These are phyloP conservation scores for Xylaria sp. DNA, from an alignment of 2,329 filamentous ascomycete species.

Conservation along the genomic window DNA sequence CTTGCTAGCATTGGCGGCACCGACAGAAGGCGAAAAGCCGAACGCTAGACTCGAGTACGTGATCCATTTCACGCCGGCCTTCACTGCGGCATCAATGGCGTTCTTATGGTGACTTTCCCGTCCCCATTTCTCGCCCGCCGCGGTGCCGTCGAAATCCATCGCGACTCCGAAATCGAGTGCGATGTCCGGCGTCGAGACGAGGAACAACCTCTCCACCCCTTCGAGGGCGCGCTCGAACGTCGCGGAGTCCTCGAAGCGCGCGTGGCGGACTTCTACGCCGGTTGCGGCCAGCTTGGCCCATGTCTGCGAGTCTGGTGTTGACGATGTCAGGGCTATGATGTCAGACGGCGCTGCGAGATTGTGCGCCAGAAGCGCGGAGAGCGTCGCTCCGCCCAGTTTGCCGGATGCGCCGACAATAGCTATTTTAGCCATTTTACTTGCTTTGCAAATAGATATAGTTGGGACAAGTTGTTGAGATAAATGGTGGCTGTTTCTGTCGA, in stretches of 20 bases:
- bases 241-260: constrained; percentile 59
- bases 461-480: background rate
- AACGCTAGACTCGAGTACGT: constrained; percentile 69
- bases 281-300: constrained; percentile 50
- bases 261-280: constrained; percentile 61
- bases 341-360: constrained; percentile 43
- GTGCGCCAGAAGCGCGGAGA: constrained; percentile 57
- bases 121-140: constrained; percentile 44
- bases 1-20: constrained; percentile 44
- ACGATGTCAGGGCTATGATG: constrained; percentile 53
- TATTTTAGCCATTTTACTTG: constrained; percentile 46
- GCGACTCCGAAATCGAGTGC: constrained; percentile 42
- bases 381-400: constrained; percentile 61
- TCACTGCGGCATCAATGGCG: constrained; percentile 64
- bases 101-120: constrained; percentile 52
- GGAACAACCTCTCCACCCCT: constrained; percentile 61
- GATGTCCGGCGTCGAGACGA: constrained; percentile 57
- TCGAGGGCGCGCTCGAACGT: constrained; percentile 59
- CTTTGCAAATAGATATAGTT: background rate
- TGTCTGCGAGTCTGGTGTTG: constrained; percentile 54
- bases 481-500: background rate
- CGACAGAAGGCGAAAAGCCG: constrained; percentile 43
- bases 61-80: constrained; percentile 62
- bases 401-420: constrained; percentile 64
- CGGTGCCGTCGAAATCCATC: constrained; percentile 32